These are phyloP conservation scores for Abortiporus biennis DNA, from an alignment of 1,284 basidiomycete species.

Conservation along the genomic window DNA sequence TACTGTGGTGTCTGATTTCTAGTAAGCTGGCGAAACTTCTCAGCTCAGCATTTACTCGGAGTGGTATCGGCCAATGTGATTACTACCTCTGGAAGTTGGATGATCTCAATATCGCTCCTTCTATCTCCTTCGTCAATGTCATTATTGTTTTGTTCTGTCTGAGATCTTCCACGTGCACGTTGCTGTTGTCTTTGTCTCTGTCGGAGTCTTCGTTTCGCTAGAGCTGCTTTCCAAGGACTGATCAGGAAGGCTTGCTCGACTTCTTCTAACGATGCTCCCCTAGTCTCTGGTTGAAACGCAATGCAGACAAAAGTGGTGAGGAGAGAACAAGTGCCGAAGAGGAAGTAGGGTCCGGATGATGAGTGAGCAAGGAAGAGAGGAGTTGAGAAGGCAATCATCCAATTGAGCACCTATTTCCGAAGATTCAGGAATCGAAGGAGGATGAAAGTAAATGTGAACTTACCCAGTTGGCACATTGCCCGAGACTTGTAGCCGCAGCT, in stretches of 20 bases:
- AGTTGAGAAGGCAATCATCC: slow-evolving; percentile 38
- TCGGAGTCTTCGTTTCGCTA: too few species aligned
- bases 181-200: neutral
- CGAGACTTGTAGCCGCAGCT: slow-evolving; percentile 31
- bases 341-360: slow-evolving; percentile 41
- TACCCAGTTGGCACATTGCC: slow-evolving; percentile 34
- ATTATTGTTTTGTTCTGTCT: neutral
- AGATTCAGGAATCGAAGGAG: neutral
- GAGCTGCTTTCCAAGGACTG: slow-evolving; percentile 18
- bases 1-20: too few species aligned
- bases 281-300: slow-evolving; percentile 39
- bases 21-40: too few species aligned
- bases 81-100: too few species aligned
- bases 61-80: too few species aligned
- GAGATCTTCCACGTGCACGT: neutral
- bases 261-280: slow-evolving; percentile 37
- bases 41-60: too few species aligned
- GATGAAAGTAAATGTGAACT: slow-evolving; percentile 13
- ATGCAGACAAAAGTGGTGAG: slow-evolving; percentile 33
- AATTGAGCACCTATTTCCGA: slow-evolving; percentile 31
- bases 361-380: slow-evolving; percentile 40
- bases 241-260: slow-evolving; percentile 32
- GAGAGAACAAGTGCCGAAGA: slow-evolving; percentile 35
- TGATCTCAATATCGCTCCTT: slow-evolving; percentile 7
- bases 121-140: neutral